phyloP scores from a whole-genome alignment of 805 yeast genomes.

The Starmerella bombicola region DNA sequence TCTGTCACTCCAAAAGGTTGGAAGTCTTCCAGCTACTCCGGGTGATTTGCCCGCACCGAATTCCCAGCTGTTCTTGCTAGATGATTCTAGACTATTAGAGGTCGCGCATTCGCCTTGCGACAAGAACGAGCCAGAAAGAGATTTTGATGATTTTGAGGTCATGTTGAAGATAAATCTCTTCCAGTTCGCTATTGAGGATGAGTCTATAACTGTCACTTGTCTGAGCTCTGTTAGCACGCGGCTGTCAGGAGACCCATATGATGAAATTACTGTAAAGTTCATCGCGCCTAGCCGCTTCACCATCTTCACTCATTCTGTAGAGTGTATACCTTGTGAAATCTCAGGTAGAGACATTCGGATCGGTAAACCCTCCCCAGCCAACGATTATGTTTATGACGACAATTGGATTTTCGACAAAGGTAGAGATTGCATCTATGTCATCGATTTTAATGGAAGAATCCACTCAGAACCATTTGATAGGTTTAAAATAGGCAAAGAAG shows the following conservation, averaged over 20 bases:
- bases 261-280: conserved; percentile 10
- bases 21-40: too few relatives aligned
- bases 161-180: background rate
- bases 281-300: background rate
- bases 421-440: background rate
- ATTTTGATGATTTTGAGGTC: background rate
- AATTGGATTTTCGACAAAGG: conserved; percentile 4
- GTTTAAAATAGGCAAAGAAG: background rate
- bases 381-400: conserved; percentile 4
- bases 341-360: background rate
- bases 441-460: background rate
- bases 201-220: background rate
- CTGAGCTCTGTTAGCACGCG: too few relatives aligned
- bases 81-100: background rate
- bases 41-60: too few relatives aligned
- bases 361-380: background rate
- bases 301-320: conserved; percentile 4
- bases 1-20: too few relatives aligned
- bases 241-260: conserved; percentile 12
- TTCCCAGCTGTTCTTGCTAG: background rate
- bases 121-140: too few relatives aligned
- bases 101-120: too few relatives aligned
- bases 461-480: background rate
- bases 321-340: background rate
- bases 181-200: background rate